Evolutionary conservation across 495 filamentous ascomycete species (phyloP), one percentile per base, ranked within the genome.

Genomic region (Aspergillus indologenus): DNA sequence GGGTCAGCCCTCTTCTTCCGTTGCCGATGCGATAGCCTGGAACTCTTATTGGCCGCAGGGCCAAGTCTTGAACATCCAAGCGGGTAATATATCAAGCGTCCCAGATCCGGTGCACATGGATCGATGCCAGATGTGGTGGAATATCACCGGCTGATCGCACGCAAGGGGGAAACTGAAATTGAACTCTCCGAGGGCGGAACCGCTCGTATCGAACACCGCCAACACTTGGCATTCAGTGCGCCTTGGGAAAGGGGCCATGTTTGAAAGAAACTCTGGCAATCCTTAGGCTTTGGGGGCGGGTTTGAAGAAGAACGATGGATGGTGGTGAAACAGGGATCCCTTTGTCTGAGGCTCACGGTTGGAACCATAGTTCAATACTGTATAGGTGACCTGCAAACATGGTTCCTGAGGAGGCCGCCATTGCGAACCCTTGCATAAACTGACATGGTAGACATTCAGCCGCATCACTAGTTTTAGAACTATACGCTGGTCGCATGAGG

Each of bases 91-190:
- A 17, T 18, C 48, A 9, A 51, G 24, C 17, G 18, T 18, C 6
- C 24, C 48, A 7, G 48, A 51, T 31, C 48, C 48, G 24, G 23
- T 51, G 0, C 24, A 31, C 48, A 31, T n/a, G 4, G 29, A 26
- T n/a, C 48, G 48, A 29, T 51, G 48, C 19, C 48, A 29, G 23
- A 17, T 51, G 14, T 51, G 48, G 48, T 51, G 48, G 48, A 19
- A 51, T 5, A 0, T 47, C 7, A 47, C 19, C 45, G 45, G 45
- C 14, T 51, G 48, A 26, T 12, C 17, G 24, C 14, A 29, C 19
- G 48, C 19, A 29, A 19, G n/a, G 22, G 24, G 8, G 12, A 19
- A 31, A 31, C 9, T 19, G 17, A 51, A 29, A 15, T 15, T 1
- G n/a, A n/a, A 50, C 26, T 9, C 3, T 5, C 45, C 44, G 44